Conservation (phyloP, 768 basidiomycete genomes). For the Megacollybia marginata region DNA sequence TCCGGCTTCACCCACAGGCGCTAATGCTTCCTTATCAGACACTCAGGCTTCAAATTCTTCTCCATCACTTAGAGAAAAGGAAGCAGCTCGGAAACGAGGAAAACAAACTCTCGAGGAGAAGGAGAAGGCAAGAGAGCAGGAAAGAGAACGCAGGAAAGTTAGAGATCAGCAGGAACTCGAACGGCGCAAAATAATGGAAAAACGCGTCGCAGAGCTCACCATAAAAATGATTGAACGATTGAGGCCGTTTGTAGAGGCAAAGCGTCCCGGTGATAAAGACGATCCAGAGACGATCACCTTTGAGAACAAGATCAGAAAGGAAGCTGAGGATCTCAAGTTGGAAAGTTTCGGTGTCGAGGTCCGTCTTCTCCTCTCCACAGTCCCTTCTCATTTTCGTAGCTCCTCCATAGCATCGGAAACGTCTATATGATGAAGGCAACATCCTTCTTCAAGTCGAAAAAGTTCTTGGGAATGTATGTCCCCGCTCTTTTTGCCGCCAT, state of each 20-base stretch:
- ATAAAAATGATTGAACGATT: conserved; percentile 79
- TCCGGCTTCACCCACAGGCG: conserved; percentile 12
- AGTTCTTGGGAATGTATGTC: conserved; percentile 82
- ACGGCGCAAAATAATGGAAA: conserved; percentile 71
- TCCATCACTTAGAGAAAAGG: conserved; percentile 24
- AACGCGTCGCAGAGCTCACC: conserved; percentile 66
- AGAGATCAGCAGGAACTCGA: conserved; percentile 73
- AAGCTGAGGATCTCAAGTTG: conserved; percentile 92
- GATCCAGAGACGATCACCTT: conserved; percentile 82
- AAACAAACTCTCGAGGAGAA: conserved; percentile 78
- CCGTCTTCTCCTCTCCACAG: conserved; percentile 12
- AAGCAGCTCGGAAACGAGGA: conserved; percentile 35
- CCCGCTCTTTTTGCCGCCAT: background rate
- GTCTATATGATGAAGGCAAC: conserved; percentile 93
- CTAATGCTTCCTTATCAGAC: conserved; percentile 3
- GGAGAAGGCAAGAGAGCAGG: conserved; percentile 68
- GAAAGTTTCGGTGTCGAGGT: conserved; percentile 98
- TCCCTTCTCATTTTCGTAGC: conserved; percentile 29
- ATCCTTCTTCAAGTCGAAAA: conserved; percentile 85
- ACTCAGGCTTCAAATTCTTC: conserved; percentile 1
- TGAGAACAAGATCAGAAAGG: conserved; percentile 66
- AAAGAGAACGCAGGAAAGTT: conserved; percentile 70
- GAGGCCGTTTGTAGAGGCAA: conserved; percentile 87
- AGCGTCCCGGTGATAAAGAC: conserved; percentile 68
- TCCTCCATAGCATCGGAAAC: conserved; percentile 84